Percentiles rank a stretch among this genome's conserved stretches.
Evolutionary conservation across 2,329 filamentous ascomycete species (phyloP).

Genomic region (Plenodomus tracheiphilus): DNA sequence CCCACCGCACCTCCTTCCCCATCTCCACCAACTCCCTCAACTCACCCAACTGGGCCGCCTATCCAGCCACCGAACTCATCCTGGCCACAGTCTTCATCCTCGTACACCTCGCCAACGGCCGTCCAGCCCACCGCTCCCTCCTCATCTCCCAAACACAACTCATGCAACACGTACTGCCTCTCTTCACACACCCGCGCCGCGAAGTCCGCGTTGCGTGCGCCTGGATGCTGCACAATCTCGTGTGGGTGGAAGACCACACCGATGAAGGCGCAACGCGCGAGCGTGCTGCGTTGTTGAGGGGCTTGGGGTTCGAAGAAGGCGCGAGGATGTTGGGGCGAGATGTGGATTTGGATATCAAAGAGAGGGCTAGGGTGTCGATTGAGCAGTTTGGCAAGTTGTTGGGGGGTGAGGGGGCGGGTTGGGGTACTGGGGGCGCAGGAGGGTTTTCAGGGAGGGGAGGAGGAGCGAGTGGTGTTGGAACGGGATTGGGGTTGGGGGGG

Average conservation of each 20-base stretch:
- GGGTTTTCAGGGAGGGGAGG: background rate
- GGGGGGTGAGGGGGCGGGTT: background rate
- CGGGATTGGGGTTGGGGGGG: background rate
- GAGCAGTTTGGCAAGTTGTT: constrained; percentile 57
- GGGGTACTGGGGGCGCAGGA: constrained; percentile 1
- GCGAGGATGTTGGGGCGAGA: constrained; percentile 68
- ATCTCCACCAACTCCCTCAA: constrained; percentile 33
- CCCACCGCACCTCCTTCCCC: constrained; percentile 60
- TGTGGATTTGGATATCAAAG: constrained; percentile 75
- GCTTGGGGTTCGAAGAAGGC: constrained; percentile 70
- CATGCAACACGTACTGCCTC: constrained; percentile 70
- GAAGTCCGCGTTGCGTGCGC: constrained; percentile 78
- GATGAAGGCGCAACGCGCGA: constrained; percentile 68
- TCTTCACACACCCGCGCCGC: constrained; percentile 72
- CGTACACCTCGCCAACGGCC: constrained; percentile 83
- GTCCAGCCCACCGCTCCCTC: constrained; percentile 72
- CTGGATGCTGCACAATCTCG: constrained; percentile 84
- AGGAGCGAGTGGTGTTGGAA: background rate
- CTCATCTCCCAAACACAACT: constrained; percentile 72
- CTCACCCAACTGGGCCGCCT: constrained; percentile 46
- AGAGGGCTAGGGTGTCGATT: constrained; percentile 78
- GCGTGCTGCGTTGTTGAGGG: constrained; percentile 69
- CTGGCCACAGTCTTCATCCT: constrained; percentile 79
- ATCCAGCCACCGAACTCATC: constrained; percentile 64
- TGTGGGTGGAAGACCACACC: constrained; percentile 74